Evolutionary conservation across 202 grass and related monocot species (phyloP).

Genomic region (Musa balbisiana): DNA sequence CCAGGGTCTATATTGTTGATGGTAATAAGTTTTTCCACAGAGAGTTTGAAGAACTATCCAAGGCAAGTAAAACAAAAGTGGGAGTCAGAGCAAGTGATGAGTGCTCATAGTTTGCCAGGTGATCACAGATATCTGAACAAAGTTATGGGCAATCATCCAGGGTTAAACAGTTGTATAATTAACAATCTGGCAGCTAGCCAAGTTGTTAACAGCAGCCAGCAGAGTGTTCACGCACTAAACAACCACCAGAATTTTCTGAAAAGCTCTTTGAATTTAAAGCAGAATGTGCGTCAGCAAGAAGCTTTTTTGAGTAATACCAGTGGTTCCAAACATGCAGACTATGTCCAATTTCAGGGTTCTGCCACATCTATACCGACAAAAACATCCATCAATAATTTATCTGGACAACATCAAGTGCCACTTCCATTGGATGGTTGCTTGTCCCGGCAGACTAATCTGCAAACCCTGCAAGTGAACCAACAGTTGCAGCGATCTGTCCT

Average conservation of each 20-base stretch:
- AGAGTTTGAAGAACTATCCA: conserved; percentile 19
- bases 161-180: not conserved
- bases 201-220: not conserved
- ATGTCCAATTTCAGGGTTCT: not conserved
- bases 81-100: not conserved
- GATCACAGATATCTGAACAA: not conserved
- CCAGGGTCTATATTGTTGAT: not conserved
- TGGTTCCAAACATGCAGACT: not conserved
- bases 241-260: conserved; percentile 9
- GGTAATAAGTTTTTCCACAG: not conserved
- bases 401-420: not conserved
- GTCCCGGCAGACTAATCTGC: conserved; percentile 4
- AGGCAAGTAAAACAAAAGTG: conserved; percentile 1
- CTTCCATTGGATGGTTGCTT: not conserved
- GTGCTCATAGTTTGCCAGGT: not conserved
- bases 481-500: conserved; percentile 14
- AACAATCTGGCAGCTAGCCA: conserved; percentile 5
- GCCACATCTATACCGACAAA: conserved; percentile 3
- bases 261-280: not conserved
- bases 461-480: not conserved
- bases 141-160: not conserved
- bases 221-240: not conserved
- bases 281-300: conserved; percentile 3
- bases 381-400: not conserved
- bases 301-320: not conserved